Conservation (phyloP, 148 eudicot genomes). For the Rhododendron kiyosumense region DNA sequence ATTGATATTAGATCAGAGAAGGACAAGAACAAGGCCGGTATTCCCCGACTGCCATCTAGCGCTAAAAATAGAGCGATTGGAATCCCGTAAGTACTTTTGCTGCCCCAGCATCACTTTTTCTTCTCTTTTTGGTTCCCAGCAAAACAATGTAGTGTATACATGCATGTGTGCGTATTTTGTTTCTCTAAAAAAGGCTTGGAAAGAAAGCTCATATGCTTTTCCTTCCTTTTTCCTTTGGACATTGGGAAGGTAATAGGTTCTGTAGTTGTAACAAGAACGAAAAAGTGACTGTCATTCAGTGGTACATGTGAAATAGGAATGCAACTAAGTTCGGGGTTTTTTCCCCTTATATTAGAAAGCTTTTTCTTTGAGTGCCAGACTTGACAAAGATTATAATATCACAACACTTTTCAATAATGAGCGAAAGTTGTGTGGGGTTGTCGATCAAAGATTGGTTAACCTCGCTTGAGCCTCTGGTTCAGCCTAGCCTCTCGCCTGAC, state of each 20-base stretch:
- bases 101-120: background rate
- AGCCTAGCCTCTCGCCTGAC: background rate
- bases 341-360: background rate
- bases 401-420: background rate
- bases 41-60: conserved; percentile 85
- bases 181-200: background rate
- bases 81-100: conserved; percentile 63
- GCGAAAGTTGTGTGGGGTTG: background rate
- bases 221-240: background rate
- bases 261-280: background rate
- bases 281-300: background rate
- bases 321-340: background rate
- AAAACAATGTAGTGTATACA: background rate
- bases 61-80: conserved; percentile 77
- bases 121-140: background rate
- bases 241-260: background rate
- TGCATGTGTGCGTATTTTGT: background rate
- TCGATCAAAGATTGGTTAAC: background rate
- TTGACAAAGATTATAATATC: background rate
- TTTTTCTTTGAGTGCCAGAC: background rate
- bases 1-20: conserved; percentile 90
- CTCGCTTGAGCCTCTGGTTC: background rate
- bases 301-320: background rate
- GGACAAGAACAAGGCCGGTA: conserved; percentile 86
- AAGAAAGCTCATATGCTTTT: background rate